Base-by-base conservation (phyloP, 2,329 filamentous ascomycete genomes). In the Fusarium fracticaudum region DNA sequence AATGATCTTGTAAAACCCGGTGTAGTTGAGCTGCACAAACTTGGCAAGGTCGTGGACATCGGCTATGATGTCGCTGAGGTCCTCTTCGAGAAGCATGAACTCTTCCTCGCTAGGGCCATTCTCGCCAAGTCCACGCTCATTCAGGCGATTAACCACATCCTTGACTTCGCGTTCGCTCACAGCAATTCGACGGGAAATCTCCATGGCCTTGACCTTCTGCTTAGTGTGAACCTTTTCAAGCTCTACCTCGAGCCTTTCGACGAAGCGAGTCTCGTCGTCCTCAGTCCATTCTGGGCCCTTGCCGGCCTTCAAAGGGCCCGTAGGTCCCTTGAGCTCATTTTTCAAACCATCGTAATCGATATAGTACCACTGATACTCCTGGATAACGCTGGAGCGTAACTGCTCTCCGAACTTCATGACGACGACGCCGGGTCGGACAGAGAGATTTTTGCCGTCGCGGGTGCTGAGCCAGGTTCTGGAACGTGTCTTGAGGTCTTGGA, bases 1-100 rank as follows among this genome's bases (percentile, higher is more conserved):
- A 84, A 99, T 98, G 74, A 99, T 99, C 88, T 99, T 99, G 87
- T 98, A 97, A 82, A 99, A 99, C 10, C 96, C 96, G 1, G 96
- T 98, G 81, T 99, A 99, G 85, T 99, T 99, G 81, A 99, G 86
- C 85, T 98, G 96, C 12, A 97, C 97, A 82, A 98, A 99, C 85
- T 98, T 98, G 83, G 96, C 95, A 69, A 99, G 88, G 80, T 99
- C 96, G 84, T 99, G 96, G 29, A 99, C 96, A 80, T 99, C 96
- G 77, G 96, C 96, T 81, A 99, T 99, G 80, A 99, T 95, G 82
- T 99, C 96, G 84, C 95, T 98, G 79, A 99, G 85, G 79, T 98
- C 95, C 81, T 98, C 94, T 85, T 99, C 96, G 38, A 98, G 89
- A 78, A 97, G 86, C 86, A 97, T 90, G 79, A 98, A 98, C 81